Conservation (phyloP, 2,329 filamentous ascomycete genomes). For the Colletotrichum lini region DNA sequence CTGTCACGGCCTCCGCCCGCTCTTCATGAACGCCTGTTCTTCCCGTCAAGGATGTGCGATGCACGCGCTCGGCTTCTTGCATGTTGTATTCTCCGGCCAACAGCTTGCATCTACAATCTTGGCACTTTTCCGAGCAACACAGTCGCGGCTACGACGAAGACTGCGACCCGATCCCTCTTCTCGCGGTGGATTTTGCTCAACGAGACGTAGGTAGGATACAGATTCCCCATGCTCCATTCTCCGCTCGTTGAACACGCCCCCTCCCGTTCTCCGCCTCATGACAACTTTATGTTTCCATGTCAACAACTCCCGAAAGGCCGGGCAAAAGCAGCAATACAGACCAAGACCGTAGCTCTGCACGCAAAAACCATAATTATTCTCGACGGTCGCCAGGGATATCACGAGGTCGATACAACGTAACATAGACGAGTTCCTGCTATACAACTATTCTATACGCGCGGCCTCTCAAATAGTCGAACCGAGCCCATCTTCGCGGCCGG, state of each 20-base stretch:
- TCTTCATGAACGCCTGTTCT: conserved; percentile 16
- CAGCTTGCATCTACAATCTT: not conserved
- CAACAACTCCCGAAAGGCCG: not conserved
- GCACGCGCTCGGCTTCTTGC: conserved; percentile 24
- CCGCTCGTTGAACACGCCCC: not conserved
- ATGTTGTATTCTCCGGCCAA: conserved; percentile 1
- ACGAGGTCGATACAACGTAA: not conserved
- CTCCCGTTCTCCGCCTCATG: not conserved
- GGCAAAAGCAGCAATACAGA: not conserved
- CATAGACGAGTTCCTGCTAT: not conserved
- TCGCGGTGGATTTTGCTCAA: not conserved
- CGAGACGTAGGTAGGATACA: not conserved
- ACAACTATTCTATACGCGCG: not conserved
- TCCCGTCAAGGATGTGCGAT: conserved; percentile 32
- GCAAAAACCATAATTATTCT: no score
- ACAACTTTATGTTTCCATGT: not conserved
- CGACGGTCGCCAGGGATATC: not conserved
- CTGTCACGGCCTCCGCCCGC: conserved; percentile 27
- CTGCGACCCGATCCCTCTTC: not conserved
- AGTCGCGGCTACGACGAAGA: not conserved
- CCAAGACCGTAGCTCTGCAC: not conserved
- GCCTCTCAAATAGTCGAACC: no score
- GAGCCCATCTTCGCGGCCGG: not conserved
- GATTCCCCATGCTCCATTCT: not conserved
- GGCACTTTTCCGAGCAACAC: not conserved